Percentiles rank a stretch among this genome's conserved stretches.
Conservation (phyloP, 768 basidiomycete genomes). For the Amanita pseudoporphyria region DNA sequence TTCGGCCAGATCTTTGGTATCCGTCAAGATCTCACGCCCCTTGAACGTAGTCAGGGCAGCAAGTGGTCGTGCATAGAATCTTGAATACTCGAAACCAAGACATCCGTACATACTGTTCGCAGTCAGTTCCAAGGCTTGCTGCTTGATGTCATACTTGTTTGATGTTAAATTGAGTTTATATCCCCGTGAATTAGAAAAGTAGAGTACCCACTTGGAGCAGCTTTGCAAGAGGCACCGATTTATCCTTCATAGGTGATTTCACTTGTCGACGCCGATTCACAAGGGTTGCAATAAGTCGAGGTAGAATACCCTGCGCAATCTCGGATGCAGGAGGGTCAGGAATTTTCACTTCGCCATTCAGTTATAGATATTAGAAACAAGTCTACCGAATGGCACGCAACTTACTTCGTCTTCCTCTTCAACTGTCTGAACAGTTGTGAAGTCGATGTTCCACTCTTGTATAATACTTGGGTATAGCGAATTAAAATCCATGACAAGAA, state of each 20-base stretch:
- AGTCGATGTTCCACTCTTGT: constrained; percentile 99
- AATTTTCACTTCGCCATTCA: constrained; percentile 69
- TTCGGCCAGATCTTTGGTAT: constrained; percentile 89
- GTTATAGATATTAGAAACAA: constrained; percentile 4
- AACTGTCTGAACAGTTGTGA: constrained; percentile 79
- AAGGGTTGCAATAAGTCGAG: constrained; percentile 93
- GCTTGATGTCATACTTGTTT: constrained; percentile 88
- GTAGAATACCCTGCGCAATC: constrained; percentile 80
- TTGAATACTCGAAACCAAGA: constrained; percentile 93
- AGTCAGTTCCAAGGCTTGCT: constrained; percentile 93
- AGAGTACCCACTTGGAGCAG: constrained; percentile 59
- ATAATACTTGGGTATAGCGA: constrained; percentile 99
- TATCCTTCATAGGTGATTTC: constrained; percentile 92
- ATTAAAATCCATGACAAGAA: constrained; percentile 99
- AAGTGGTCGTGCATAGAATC: constrained; percentile 93
- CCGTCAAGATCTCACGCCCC: constrained; percentile 93
- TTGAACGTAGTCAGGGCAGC: constrained; percentile 97
- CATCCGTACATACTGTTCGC: constrained; percentile 99
- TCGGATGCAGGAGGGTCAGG: constrained; percentile 78
- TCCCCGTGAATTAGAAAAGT: no score
- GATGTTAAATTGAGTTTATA: background rate
- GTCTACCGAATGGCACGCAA: background rate
- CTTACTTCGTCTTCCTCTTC: constrained; percentile 49
- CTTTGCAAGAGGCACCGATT: constrained; percentile 58
- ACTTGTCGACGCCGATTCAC: constrained; percentile 86